Percentiles rank a stretch among this genome's conserved stretches.
These are phyloP conservation scores for Cryptosporidium baileyi DNA, from an alignment of 169 alveolate genomes.

Conservation along the genomic window DNA sequence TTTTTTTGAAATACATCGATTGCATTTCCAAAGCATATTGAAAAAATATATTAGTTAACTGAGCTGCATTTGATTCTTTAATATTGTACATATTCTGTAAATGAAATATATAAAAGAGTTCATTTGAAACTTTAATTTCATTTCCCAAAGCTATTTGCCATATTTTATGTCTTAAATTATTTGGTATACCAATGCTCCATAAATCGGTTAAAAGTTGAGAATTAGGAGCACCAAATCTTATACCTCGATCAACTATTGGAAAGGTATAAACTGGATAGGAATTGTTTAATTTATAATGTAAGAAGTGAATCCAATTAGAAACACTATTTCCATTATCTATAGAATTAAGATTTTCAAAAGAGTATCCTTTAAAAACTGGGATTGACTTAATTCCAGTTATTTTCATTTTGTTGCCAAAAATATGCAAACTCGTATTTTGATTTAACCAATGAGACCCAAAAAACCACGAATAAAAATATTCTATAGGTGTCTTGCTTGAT, in stretches of 20 bases:
- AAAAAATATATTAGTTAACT: not conserved
- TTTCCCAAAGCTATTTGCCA: slow-evolving; percentile 45
- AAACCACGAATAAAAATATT: slow-evolving; percentile 20
- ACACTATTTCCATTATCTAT: slow-evolving; percentile 13
- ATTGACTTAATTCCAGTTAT: not conserved
- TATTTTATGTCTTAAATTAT: slow-evolving; percentile 26
- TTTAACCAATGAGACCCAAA: slow-evolving; percentile 64
- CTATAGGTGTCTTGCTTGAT: not conserved
- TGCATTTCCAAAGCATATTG: slow-evolving; percentile 61
- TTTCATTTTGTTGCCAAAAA: not conserved
- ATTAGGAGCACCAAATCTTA: slow-evolving; percentile 68
- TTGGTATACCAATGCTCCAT: slow-evolving; percentile 49
- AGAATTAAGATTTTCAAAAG: slow-evolving; percentile 8
- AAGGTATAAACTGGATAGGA: slow-evolving; percentile 5
- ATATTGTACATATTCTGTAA: slow-evolving; percentile 3
- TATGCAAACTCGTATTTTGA: slow-evolving; percentile 39
- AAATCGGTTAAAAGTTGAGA: slow-evolving; percentile 14
- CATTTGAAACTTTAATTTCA: slow-evolving; percentile 27
- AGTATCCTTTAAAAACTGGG: slow-evolving; percentile 14
- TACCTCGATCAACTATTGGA: slow-evolving; percentile 52
- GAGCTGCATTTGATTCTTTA: not conserved
- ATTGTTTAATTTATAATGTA: slow-evolving; percentile 10
- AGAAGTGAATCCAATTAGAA: slow-evolving; percentile 32
- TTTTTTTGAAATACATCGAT: slow-evolving; percentile 9
- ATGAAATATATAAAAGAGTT: slow-evolving; percentile 37